Evolutionary conservation across 2,329 filamentous ascomycete species (phyloP).

Genomic region (Elsinoe batatas): DNA sequence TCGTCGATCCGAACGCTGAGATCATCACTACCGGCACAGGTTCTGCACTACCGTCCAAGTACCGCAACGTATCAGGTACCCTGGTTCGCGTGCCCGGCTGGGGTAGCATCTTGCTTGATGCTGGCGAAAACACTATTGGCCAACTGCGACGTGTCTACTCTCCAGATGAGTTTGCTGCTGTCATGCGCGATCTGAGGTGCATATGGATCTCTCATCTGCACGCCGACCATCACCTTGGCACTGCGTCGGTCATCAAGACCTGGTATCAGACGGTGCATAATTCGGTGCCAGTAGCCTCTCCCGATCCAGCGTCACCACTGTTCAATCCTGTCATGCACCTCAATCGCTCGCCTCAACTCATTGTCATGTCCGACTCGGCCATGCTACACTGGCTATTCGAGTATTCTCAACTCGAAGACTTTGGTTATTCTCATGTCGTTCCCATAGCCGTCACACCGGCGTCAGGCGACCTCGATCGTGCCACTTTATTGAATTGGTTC

Average conservation of each 20-base stretch:
- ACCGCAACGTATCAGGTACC: constrained; percentile 88
- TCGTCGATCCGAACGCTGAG: constrained; percentile 67
- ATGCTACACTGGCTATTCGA: constrained; percentile 74
- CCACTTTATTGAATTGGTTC: constrained; percentile 27
- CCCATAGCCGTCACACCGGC: constrained; percentile 37
- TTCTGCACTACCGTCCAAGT: constrained; percentile 80
- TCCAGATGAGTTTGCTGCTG: constrained; percentile 52
- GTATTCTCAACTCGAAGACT: constrained; percentile 67
- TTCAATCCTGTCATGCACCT: constrained; percentile 22
- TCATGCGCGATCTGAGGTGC: constrained; percentile 67
- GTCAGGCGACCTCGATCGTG: constrained; percentile 15
- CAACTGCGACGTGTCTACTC: constrained; percentile 69
- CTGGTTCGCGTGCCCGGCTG: constrained; percentile 72
- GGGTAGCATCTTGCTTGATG: constrained; percentile 86
- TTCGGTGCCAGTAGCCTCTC: constrained; percentile 22
- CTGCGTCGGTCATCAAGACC: constrained; percentile 66
- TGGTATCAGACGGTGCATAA: constrained; percentile 57
- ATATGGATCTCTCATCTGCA: constrained; percentile 95
- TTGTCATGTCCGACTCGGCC: constrained; percentile 57
- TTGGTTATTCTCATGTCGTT: constrained; percentile 54
- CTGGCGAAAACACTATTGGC: constrained; percentile 83
- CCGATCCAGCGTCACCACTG: constrained; percentile 20
- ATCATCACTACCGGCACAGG: constrained; percentile 85
- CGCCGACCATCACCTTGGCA: constrained; percentile 90
- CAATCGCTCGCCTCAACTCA: constrained; percentile 34